Evolutionary conservation across 2,329 filamentous ascomycete genomes (phyloP), one percentile per base, ranked within the genome.

Genomic region (Diplodia mutila): DNA sequence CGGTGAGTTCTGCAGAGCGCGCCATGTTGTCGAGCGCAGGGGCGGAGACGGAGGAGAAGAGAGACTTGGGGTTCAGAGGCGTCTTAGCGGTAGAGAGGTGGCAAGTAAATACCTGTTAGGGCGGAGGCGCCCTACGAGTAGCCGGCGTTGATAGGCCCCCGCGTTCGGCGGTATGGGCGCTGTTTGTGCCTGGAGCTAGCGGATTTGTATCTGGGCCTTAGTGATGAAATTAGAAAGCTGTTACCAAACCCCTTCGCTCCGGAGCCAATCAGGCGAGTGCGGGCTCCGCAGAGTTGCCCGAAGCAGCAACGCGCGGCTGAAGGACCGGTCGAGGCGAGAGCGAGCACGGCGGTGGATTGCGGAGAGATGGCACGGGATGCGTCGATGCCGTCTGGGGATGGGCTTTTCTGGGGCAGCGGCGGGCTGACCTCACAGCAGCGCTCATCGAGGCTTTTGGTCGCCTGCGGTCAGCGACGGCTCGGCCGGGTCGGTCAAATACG

Each of bases 211-310:
- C 64, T 66, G 64, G 27, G 64, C 18, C 34, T 66, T 59, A 34
- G 64, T 51, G 64, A 66, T 66, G 39, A 42, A 55, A 66, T 66
- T 66, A 66, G 64, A 65, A 65, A 65, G 61, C 48, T 65, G 61
- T 65, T 65, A 65, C 48, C 61, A 53, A 63, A 63, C 59, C 42
- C 16, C 34, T 25, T 25, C 27, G 59, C 2, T 18, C 18, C 21
- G 46, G 29, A 11, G 42, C 59, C 59, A 61, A 57, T 67, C 65
- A 61, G 32, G 32, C 42, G 9, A 1, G 11, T 11, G 11, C 9
- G 8, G 27, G 59, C 42, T 32, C 42, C 59, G 42, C 59, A 63
- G 23, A 63, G 59, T 63, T 63, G 46, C 59, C 59, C 46, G 27
- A 37, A 51, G 0, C 9, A 51, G 59, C 42, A 51, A 63, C 59